Base-by-base conservation (phyloP, 2,329 filamentous ascomycete genomes). In the Beauveria scarabaeidicola region DNA sequence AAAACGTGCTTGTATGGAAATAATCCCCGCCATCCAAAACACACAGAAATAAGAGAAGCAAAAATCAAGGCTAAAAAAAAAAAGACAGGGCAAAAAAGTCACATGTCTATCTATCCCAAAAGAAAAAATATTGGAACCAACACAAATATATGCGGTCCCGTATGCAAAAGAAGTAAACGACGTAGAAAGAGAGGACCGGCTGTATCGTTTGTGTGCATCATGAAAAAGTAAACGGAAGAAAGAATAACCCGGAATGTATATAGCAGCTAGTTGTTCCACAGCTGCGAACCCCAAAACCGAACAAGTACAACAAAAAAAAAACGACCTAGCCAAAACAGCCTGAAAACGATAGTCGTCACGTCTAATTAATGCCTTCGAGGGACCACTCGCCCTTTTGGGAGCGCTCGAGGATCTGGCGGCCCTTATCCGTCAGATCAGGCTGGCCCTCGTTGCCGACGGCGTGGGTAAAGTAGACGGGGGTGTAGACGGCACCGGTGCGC, bases 391-490 rank as follows among this genome's bases (percentile, higher is more conserved):
- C 76, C 66, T 77, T 76, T 65, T 84, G 81, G 10, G 81, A 79
- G 44, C 77, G 73, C 62, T 79, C 76, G 3, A 83, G 74, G 7
- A 82, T 75, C 66, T 75, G 69, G 5, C 69, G 74, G 21, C 81
- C 81, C 71, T 80, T 81, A 3, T 80, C 78, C 5, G 79, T 82
- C 63, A 84, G 74, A 44, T 81, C 77, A 1, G 81, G 81, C 69
- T 79, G 79, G 59, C 81, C 81, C 52, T 77, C 78, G 61, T 82
- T 83, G 65, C 80, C 81, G 10, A 77, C 78, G 58, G 76, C 74
- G 67, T 83, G 79, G 66, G 77, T 85, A 74, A 99, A 99, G 75
- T 96, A 99, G 47, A 91, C 81, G n/a, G 94, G 94, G 65, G 86
- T 79, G 86, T 90, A 99, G 38, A 84, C 81, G 61, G 83, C 81